A percentile compares a stretch with the other conserved stretches of the same genome.
These are phyloP conservation scores for Globisporangium radiosum DNA, from an alignment of 352 stramenopile species.

Conservation along the genomic window DNA sequence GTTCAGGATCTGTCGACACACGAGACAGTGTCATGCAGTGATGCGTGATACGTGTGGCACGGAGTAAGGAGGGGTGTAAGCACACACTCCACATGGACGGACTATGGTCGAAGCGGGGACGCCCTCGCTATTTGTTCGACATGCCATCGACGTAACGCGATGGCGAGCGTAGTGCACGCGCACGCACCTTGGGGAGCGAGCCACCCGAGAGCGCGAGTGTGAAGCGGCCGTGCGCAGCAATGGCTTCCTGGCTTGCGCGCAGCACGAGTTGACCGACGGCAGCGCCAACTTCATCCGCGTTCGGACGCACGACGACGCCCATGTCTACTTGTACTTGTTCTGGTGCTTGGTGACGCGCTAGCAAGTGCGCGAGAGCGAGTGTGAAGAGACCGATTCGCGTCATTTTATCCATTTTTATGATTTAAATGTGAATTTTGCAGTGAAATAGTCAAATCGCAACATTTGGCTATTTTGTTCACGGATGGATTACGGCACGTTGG, in stretches of 20 bases:
- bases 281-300: conserved; percentile 50
- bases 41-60: too few relatives aligned
- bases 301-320: conserved; percentile 49
- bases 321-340: conserved; percentile 21
- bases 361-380: neutral
- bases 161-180: too few relatives aligned
- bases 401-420: too few relatives aligned
- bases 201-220: conserved; percentile 84
- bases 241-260: conserved; percentile 56
- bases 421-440: too few relatives aligned
- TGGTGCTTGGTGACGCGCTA: neutral
- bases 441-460: too few relatives aligned
- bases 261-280: conserved; percentile 58
- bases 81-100: neutral
- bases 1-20: conserved; percentile 54
- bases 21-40: neutral
- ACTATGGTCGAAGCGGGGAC: too few relatives aligned
- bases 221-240: conserved; percentile 54
- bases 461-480: too few relatives aligned
- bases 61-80: too few relatives aligned
- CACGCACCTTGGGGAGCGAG: conserved; percentile 68
- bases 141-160: neutral
- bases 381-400: conserved; percentile 2
- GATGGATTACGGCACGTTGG: neutral
- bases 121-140: too few relatives aligned